phyloP scores from a whole-genome alignment of 345 rosid species.

The Citrus sp. region DNA sequence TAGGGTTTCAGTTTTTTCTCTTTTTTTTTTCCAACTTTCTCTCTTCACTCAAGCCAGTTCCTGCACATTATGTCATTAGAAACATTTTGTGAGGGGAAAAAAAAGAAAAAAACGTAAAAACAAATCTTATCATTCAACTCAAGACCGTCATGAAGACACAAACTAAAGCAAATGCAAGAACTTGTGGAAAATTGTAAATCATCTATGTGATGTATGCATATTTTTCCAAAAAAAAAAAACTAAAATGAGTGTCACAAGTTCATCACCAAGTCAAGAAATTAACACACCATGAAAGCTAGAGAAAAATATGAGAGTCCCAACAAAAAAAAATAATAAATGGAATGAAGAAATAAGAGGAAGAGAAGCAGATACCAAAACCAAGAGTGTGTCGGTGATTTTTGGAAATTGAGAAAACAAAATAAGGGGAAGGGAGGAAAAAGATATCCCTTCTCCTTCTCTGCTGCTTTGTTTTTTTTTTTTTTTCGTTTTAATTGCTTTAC shows the following conservation, averaged over 20 bases:
- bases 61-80: not conserved
- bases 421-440: not conserved
- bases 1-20: constrained; percentile 12
- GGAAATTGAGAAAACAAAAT: constrained; percentile 6
- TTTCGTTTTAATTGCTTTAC: not conserved
- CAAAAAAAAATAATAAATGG: not conserved
- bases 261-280: not conserved
- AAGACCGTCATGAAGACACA: not conserved
- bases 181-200: not conserved
- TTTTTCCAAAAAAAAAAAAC: too few relatives aligned
- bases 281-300: constrained; percentile 3
- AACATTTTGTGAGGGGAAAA: not conserved
- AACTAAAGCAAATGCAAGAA: not conserved
- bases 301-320: not conserved
- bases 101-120: constrained; percentile 4
- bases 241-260: not conserved
- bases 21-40: not conserved
- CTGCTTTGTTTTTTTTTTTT: not conserved
- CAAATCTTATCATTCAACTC: constrained; percentile 6
- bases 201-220: too few relatives aligned
- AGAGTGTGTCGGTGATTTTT: constrained; percentile 19
- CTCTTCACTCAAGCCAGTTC: constrained; percentile 2
- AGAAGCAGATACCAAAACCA: constrained; percentile 16
- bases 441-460: not conserved
- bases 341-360: not conserved